phyloP scores from a whole-genome alignment of 345 rosid genomes.

The Pseudoturritis turrita region DNA sequence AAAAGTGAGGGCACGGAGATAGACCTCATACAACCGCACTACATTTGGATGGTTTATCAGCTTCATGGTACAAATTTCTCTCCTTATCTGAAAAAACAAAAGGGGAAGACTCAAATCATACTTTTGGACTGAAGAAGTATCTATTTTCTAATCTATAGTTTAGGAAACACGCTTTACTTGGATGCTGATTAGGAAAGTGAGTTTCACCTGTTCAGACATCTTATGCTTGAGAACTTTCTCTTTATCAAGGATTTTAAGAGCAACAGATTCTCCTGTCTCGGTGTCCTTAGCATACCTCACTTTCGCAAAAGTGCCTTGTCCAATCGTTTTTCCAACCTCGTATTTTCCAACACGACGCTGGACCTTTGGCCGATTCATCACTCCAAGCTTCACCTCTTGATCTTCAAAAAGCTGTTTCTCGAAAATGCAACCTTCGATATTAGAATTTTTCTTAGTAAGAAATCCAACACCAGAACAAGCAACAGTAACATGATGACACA shows the following conservation, averaged over 20 bases:
- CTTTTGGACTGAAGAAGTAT: not conserved
- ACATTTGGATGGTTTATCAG: constrained; percentile 92
- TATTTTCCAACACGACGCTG: constrained; percentile 90
- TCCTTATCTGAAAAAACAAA: constrained; percentile 60
- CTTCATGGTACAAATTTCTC: constrained; percentile 92
- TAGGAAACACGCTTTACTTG: not conserved
- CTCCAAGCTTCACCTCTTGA: constrained; percentile 8
- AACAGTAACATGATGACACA: not conserved
- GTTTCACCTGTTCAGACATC: constrained; percentile 83
- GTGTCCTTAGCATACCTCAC: constrained; percentile 77
- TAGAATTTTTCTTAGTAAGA: not conserved
- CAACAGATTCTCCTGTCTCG: constrained; percentile 75
- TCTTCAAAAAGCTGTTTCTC: not conserved
- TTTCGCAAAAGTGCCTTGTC: constrained; percentile 97
- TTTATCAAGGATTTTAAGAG: constrained; percentile 91
- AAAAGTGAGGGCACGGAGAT: constrained; percentile 11
- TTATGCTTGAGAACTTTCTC: constrained; percentile 93
- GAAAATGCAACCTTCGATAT: not conserved
- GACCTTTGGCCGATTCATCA: constrained; percentile 39
- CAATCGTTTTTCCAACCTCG: constrained; percentile 87
- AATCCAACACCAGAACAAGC: not conserved
- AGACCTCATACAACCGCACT: constrained; percentile 78
- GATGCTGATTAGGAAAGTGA: not conserved
- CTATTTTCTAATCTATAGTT: not conserved
- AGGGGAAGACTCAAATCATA: not conserved